Conservation (phyloP, 179 eudicot genomes). For the Silene noctiflora region DNA sequence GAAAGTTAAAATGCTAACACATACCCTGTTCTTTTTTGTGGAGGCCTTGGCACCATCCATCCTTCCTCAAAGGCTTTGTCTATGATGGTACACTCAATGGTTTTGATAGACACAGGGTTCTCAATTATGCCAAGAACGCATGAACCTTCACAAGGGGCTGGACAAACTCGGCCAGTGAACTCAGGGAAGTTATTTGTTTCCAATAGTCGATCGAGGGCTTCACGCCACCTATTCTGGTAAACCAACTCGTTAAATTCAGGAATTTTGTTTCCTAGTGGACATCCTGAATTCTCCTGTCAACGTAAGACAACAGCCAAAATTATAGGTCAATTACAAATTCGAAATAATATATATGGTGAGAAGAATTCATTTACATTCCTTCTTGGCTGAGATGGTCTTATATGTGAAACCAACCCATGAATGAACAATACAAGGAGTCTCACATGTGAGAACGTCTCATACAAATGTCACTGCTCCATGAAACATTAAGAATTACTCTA, state of each 20-base stretch:
- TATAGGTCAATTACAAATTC: neutral
- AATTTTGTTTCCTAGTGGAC: slow-evolving; percentile 97
- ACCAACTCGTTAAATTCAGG: slow-evolving; percentile 97
- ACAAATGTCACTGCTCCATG: neutral
- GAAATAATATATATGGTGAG: neutral
- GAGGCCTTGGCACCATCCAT: slow-evolving; percentile 99
- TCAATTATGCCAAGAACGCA: slow-evolving; percentile 99
- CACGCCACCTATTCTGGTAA: slow-evolving; percentile 96
- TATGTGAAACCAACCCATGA: neutral
- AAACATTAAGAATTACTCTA: neutral
- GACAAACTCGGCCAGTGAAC: slow-evolving; percentile 98
- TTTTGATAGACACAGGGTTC: slow-evolving; percentile 93
- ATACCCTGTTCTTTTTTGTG: slow-evolving; percentile 82
- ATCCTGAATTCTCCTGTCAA: slow-evolving; percentile 86
- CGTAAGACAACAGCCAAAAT: neutral
- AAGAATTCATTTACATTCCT: neutral
- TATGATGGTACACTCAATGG: slow-evolving; percentile 89
- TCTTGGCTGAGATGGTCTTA: neutral
- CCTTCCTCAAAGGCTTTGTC: slow-evolving; percentile 99
- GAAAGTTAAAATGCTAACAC: neutral
- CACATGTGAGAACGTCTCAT: neutral
- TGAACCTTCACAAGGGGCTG: slow-evolving; percentile 99
- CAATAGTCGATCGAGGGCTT: slow-evolving; percentile 86
- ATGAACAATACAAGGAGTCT: neutral
- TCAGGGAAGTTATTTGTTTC: slow-evolving; percentile 99